A percentile compares a stretch with the other conserved stretches of the same genome.
These are phyloP conservation scores for Leishmania tarentolae DNA, from an alignment of 208 protist species.

Conservation along the genomic window DNA sequence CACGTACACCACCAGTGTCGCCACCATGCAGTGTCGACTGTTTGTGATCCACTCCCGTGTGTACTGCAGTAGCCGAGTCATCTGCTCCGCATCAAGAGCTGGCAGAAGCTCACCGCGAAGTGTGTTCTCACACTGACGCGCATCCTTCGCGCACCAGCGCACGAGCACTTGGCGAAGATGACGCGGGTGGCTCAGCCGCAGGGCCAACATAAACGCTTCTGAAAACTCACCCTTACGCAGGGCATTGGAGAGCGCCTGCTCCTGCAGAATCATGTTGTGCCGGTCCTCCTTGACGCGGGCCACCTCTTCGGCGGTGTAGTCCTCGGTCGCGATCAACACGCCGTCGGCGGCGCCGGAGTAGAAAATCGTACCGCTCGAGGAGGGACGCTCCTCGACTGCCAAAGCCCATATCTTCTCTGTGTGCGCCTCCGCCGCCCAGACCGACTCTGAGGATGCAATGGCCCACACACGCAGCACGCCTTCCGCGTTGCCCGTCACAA, in stretches of 20 bases:
- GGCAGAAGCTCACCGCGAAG: constrained; percentile 68
- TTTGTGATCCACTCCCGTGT: constrained; percentile 93
- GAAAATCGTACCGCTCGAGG: constrained; percentile 49
- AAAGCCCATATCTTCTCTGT: constrained; percentile 89
- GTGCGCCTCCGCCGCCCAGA: constrained; percentile 83
- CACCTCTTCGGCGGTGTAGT: constrained; percentile 92
- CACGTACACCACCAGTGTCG: constrained; percentile 68
- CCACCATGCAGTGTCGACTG: constrained; percentile 79
- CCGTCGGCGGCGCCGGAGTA: constrained; percentile 87
- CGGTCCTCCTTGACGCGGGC: constrained; percentile 62
- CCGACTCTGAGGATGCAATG: constrained; percentile 69
- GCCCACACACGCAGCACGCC: constrained; percentile 93
- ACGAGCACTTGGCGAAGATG: constrained; percentile 86
- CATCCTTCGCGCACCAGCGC: constrained; percentile 67
- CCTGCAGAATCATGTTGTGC: constrained; percentile 69
- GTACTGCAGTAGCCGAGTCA: constrained; percentile 86
- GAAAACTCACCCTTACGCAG: constrained; percentile 78
- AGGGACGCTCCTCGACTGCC: constrained; percentile 45
- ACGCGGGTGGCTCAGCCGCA: constrained; percentile 86
- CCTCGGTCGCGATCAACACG: constrained; percentile 82
- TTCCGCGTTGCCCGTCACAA: constrained; percentile 85
- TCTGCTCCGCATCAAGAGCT: constrained; percentile 50
- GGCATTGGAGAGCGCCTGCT: constrained; percentile 87
- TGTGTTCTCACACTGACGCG: constrained; percentile 57
- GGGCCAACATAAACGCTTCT: constrained; percentile 78